These are phyloP conservation scores for Phialophora verrucosa DNA, from an alignment of 2,329 filamentous ascomycete genomes.

Conservation along the genomic window DNA sequence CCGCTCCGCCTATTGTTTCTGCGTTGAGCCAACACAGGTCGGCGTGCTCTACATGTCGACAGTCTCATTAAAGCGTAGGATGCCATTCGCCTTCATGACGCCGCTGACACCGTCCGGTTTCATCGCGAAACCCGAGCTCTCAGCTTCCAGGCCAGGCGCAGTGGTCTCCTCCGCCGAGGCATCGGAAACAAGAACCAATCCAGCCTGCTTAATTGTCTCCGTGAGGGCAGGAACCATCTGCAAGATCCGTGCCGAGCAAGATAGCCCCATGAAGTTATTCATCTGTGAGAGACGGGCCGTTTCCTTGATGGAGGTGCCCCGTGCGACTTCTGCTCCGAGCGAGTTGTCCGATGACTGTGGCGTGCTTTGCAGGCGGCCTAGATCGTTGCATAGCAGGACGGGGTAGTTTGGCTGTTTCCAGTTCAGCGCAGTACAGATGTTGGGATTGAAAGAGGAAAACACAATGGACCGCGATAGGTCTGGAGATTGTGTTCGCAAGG, in stretches of 20 bases:
- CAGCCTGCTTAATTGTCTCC: conserved; percentile 91
- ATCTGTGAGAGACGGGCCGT: conserved; percentile 88
- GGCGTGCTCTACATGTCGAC: conserved; percentile 68
- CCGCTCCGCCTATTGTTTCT: background rate
- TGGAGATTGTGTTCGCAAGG: conserved; percentile 68
- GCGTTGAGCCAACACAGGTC: background rate
- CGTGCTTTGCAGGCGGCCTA: conserved; percentile 64
- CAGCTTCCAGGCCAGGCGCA: conserved; percentile 31
- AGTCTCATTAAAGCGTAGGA: conserved; percentile 90
- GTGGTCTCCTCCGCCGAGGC: conserved; percentile 65
- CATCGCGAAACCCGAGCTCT: conserved; percentile 54
- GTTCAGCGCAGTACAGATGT: conserved; percentile 90
- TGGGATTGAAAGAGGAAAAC: conserved; percentile 90
- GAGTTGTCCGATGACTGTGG: conserved; percentile 47
- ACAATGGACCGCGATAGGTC: conserved; percentile 84
- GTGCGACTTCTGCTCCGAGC: conserved; percentile 12
- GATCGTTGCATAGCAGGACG: conserved; percentile 91
- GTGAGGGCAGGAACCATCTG: conserved; percentile 92
- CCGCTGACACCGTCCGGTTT: conserved; percentile 86
- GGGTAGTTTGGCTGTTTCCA: conserved; percentile 99
- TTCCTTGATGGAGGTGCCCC: conserved; percentile 84
- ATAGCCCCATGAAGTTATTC: conserved; percentile 98
- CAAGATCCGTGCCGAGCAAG: conserved; percentile 84
- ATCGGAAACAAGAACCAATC: conserved; percentile 88
- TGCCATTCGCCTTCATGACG: conserved; percentile 80